These are phyloP conservation scores for Rhodomyrtus psidioides DNA, from an alignment of 441 rosid species.

Conservation along the genomic window DNA sequence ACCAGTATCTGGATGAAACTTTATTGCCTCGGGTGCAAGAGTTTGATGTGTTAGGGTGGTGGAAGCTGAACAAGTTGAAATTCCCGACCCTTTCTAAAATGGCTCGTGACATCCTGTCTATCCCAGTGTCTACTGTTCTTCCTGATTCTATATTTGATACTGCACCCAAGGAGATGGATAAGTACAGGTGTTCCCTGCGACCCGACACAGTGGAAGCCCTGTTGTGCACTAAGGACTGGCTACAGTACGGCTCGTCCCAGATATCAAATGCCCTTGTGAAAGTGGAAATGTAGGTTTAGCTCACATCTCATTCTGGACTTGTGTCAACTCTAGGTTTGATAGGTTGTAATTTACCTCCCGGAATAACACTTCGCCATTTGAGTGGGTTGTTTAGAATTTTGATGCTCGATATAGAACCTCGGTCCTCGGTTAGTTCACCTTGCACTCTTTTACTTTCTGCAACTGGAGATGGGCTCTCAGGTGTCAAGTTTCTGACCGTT, in stretches of 20 bases:
- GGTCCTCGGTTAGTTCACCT: background rate
- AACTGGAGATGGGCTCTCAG: background rate
- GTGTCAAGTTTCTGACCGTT: background rate
- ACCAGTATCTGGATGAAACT: conserved; percentile 76
- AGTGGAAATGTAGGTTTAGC: conserved; percentile 40
- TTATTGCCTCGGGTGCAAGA: conserved; percentile 65
- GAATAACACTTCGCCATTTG: background rate
- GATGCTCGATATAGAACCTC: background rate
- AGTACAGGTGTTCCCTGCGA: conserved; percentile 52
- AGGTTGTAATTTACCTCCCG: conserved; percentile 6
- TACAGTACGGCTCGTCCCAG: conserved; percentile 35
- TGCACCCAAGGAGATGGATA: conserved; percentile 41
- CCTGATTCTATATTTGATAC: conserved; percentile 51
- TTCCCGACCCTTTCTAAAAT: conserved; percentile 76
- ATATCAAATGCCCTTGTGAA: conserved; percentile 37
- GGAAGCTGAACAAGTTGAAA: conserved; percentile 77
- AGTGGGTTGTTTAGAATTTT: background rate
- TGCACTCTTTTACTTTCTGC: background rate
- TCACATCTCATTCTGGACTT: background rate
- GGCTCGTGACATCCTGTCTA: conserved; percentile 63
- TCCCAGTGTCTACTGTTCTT: conserved; percentile 55
- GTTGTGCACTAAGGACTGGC: conserved; percentile 86
- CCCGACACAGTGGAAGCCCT: conserved; percentile 84
- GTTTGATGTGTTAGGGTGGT: conserved; percentile 75
- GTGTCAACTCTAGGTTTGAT: conserved; percentile 3